Evolutionary conservation across 805 yeast species (phyloP), one percentile per base, ranked within the genome.

Genomic region (Cyberlindnera samutprakarnensis): DNA sequence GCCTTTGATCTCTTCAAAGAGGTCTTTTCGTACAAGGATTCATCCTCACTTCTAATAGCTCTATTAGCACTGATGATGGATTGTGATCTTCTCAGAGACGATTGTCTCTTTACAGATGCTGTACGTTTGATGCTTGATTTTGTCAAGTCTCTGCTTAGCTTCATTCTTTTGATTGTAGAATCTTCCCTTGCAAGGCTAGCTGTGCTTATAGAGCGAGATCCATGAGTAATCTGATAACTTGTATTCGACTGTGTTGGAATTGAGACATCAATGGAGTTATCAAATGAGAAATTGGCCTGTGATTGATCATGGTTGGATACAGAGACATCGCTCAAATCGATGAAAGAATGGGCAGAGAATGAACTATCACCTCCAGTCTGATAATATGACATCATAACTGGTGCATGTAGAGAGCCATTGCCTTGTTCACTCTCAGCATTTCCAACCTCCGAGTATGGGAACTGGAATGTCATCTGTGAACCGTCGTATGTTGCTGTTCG

Each of bases 401-500:
- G 51, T 3, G 46, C 47, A 14, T 38, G 31, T 4, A 38, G 25
- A 6, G 23, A 18, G 10, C 10, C 21, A 19, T 19, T 19, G 10
- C 10, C 21, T 8, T 19, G 7, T 8, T 7, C 21, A 19, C 10
- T 19, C 7, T 7, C 21, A 4, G 45, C 47, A 14, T 38, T 32
- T 4, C 37, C 24, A 5, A 22, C 19, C 30, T 55, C 62, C 4
- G 39, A 40, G 6, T 56, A 49, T 12, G 68, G 68, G 32, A 62
- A 63, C 32, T 53, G 51, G 42, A 63, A 63, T 12, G 43, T 56
- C 55, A 57, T 51, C 38, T 62, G 68, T 2, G 57, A 44, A 5
- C 68, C 68, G 16, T 51, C 53, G 33, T 59, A 62, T 1, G 67
- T 61, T 7, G 49, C 39, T 1, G 66, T 43, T 38, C 54, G 40